Base-by-base conservation (phyloP, 2,329 filamentous ascomycete species). In the Hypoxylon sp. region DNA sequence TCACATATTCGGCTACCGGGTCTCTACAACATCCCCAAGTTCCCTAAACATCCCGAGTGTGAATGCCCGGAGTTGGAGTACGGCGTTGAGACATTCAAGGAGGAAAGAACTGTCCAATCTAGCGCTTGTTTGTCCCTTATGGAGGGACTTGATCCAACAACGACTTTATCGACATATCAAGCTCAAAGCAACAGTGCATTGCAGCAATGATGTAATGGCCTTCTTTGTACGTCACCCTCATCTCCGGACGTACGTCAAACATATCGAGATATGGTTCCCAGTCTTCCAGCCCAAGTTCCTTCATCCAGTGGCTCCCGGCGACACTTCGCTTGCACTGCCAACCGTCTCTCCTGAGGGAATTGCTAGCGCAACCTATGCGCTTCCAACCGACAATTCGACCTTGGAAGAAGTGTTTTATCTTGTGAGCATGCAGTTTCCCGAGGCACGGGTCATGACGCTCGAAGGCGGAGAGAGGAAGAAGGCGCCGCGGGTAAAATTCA, bases 391-490 rank as follows among this genome's bases (percentile, higher is more conserved):
- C 72, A 93, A 93, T 75, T 90, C 89, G 70, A 89, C 90, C 0
- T 79, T 93, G 48, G 87, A 91, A 57, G 89, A 92, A 68, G 89
- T 91, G 1, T 92, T 93, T 69, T 80, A 81, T 55, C 90, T 92
- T 65, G 83, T 93, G 17, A 80, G 83, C 52, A 81, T 80, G 28
- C 84, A 85, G 10, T 88, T 92, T 43, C 86, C 89, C 0, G 83
- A 87, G 58, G 86, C 87, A 0, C 86, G 85, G 67, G 87, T 93
- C 38, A 80, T 94, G 74, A 93, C 91, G 0, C 82, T 93, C 14
- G 91, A 93, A 77, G 91, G 91, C n/a, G 91, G 91, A 3, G 90
- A 93, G 76, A 87, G 91, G 69, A 91, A 91, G 76, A 93, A 92
- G 77, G 89, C 91, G 2, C 91, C 91, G 5, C 88, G 89, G 78